A percentile compares a stretch with the other conserved stretches of the same genome.
These are phyloP conservation scores for Phytophthora capsici DNA, from an alignment of 352 stramenopile species.

Conservation along the genomic window DNA sequence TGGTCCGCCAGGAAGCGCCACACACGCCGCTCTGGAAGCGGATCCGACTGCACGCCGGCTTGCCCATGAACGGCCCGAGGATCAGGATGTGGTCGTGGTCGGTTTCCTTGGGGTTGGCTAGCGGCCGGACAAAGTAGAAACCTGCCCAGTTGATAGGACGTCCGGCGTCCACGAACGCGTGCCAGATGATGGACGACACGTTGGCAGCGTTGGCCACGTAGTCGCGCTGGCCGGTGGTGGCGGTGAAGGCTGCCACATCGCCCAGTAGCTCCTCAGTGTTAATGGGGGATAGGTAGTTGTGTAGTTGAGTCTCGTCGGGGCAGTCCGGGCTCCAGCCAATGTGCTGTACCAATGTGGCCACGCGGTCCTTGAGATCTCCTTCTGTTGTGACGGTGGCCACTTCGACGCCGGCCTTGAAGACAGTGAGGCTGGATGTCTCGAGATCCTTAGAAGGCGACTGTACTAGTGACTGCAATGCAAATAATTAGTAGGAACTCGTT, in stretches of 20 bases:
- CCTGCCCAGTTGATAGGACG: conserved; percentile 83
- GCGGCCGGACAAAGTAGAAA: conserved; percentile 81
- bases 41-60: conserved; percentile 84
- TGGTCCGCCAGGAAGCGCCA: conserved; percentile 66
- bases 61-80: conserved; percentile 82
- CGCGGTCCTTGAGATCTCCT: conserved; percentile 53
- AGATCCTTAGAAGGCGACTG: conserved; percentile 43
- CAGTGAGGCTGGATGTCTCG: conserved; percentile 41
- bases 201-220: conserved; percentile 85
- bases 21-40: conserved; percentile 79
- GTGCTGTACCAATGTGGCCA: conserved; percentile 54
- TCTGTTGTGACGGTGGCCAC: conserved; percentile 45
- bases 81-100: conserved; percentile 72
- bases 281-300: conserved; percentile 65
- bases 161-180: conserved; percentile 67
- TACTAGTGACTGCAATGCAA: conserved; percentile 45
- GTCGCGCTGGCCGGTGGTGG: conserved; percentile 66
- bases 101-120: conserved; percentile 60
- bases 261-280: conserved; percentile 69
- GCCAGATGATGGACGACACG: conserved; percentile 83
- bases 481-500: neutral
- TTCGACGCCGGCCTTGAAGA: conserved; percentile 59
- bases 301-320: conserved; percentile 50
- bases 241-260: conserved; percentile 69
- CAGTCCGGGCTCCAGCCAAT: conserved; percentile 77